These are phyloP conservation scores for Chrysochromulina tobinii DNA, from an alignment of 78 protist genomes.

Conservation along the genomic window DNA sequence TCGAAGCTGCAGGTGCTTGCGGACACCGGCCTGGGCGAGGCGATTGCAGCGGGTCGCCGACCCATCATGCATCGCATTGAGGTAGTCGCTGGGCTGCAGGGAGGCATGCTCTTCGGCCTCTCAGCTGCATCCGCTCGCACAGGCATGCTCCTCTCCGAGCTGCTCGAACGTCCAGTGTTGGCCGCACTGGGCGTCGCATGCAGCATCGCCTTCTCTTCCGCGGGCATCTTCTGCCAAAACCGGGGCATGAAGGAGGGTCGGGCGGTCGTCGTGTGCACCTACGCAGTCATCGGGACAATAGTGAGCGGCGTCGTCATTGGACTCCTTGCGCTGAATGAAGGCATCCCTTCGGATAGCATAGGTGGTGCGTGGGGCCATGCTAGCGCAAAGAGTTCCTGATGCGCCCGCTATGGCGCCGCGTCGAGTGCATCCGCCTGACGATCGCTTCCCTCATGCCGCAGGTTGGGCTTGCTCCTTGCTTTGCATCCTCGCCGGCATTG, in stretches of 20 bases:
- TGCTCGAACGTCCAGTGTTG: background rate
- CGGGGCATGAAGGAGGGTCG: slow-evolving; percentile 21
- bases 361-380: background rate
- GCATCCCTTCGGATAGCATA: background rate
- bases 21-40: too few relatives aligned
- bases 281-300: background rate
- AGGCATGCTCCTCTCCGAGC: background rate
- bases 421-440: background rate
- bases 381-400: background rate
- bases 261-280: slow-evolving; percentile 10
- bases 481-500: background rate
- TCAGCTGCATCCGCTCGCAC: background rate
- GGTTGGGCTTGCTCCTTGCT: background rate
- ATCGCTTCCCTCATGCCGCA: background rate
- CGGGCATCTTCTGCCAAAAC: background rate
- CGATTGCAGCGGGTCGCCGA: too few relatives aligned
- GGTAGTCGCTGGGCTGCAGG: background rate
- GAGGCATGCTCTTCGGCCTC: background rate
- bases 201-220: background rate
- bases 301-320: background rate
- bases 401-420: background rate
- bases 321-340: background rate
- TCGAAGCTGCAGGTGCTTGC: too few relatives aligned
- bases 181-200: background rate
- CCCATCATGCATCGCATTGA: too few relatives aligned